A percentile compares a stretch with the other conserved stretches of the same genome.
Evolutionary conservation across 2,329 filamentous ascomycete species (phyloP).

Genomic region (Alternaria ventricosa): DNA sequence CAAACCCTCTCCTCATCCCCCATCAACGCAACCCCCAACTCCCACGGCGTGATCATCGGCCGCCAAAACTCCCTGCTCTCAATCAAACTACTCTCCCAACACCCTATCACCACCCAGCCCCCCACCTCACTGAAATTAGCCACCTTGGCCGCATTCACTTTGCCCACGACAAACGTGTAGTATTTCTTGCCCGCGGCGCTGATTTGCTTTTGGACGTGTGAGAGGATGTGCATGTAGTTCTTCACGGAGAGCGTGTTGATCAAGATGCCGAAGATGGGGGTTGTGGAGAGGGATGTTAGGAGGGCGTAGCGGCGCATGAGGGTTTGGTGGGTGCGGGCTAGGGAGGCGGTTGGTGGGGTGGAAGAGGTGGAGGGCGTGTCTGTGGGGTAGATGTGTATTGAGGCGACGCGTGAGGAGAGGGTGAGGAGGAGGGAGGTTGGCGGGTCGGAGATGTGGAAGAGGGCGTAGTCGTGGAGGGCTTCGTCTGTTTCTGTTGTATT

Average conservation of each 20-base stretch:
- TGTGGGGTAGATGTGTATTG: conserved; percentile 79
- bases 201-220: conserved; percentile 75
- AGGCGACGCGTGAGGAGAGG: conserved; percentile 79
- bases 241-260: conserved; percentile 94
- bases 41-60: conserved; percentile 93
- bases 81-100: conserved; percentile 94
- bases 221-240: conserved; percentile 85
- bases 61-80: conserved; percentile 89
- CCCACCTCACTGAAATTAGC: conserved; percentile 96
- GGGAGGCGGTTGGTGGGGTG: conserved; percentile 42
- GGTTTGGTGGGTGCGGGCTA: conserved; percentile 60
- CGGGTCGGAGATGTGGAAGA: conserved; percentile 86
- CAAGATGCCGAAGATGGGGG: conserved; percentile 87
- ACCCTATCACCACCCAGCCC: conserved; percentile 96
- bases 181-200: conserved; percentile 85
- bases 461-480: conserved; percentile 68
- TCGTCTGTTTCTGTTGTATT: conserved; percentile 54
- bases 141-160: conserved; percentile 92
- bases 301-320: conserved; percentile 89
- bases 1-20: conserved; percentile 79
- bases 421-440: conserved; percentile 84
- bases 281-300: conserved; percentile 78
- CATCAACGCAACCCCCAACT: conserved; percentile 79
- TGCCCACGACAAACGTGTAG: conserved; percentile 96
- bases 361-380: conserved; percentile 32